Percentiles rank a stretch among this genome's conserved stretches.
Evolutionary conservation across 1,139 yeast species (phyloP).

Genomic region (Ogataea hybrid): DNA sequence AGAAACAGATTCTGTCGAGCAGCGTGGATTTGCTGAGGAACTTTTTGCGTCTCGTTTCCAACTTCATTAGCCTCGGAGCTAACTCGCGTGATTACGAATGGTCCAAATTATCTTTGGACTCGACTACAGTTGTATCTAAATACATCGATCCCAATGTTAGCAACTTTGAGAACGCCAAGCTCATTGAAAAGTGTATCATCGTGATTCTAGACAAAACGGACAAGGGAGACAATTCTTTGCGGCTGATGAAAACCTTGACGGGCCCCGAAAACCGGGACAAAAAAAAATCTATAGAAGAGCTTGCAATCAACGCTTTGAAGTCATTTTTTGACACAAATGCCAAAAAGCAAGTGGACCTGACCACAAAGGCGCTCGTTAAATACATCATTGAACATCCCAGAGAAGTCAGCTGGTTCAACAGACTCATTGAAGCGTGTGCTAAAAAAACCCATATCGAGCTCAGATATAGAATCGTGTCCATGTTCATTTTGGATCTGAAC

Average conservation of each 20-base stretch:
- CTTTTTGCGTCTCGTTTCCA: constrained; percentile 43
- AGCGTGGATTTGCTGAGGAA: constrained; percentile 58
- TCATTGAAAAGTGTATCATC: constrained; percentile 23
- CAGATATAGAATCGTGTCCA: constrained; percentile 54
- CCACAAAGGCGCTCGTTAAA: constrained; percentile 34
- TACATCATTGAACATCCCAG: constrained; percentile 29
- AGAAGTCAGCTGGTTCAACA: constrained; percentile 47
- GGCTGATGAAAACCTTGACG: constrained; percentile 18
- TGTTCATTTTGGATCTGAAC: constrained; percentile 40
- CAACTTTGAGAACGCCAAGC: constrained; percentile 14
- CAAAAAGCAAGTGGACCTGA: constrained; percentile 34
- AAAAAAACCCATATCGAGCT: constrained; percentile 88
- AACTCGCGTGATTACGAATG: constrained; percentile 25
- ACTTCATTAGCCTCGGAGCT: constrained; percentile 36
- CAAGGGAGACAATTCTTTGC: constrained; percentile 15
- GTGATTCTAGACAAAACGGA: constrained; percentile 22
- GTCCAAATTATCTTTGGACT: constrained; percentile 27
- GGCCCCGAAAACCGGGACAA: constrained; percentile 3
- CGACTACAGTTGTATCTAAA: constrained; percentile 23
- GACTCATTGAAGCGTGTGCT: constrained; percentile 62
- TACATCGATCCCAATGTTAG: constrained; percentile 24
- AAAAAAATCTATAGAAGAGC: constrained; percentile 11
- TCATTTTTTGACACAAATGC: constrained; percentile 39
- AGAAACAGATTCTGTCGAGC: constrained; percentile 56
- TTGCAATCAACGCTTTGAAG: constrained; percentile 31